Evolutionary conservation across 2,329 filamentous ascomycete species (phyloP), one percentile per base, ranked within the genome.

Genomic region (Tolypocladium ovalisporum): DNA sequence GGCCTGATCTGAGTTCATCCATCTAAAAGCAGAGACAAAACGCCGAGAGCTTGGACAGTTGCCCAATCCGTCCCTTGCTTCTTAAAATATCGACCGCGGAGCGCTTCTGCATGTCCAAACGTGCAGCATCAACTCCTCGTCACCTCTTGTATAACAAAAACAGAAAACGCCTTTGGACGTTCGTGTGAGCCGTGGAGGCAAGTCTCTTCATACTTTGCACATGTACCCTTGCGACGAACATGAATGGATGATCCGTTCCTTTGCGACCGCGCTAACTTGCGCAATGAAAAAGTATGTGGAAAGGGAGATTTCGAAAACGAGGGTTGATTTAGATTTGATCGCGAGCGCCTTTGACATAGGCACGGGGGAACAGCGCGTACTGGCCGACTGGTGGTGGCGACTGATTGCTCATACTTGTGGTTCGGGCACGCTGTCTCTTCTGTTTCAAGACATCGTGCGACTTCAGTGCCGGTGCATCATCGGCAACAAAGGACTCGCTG

Each of bases 291-390:
- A 29, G 15, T 19, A 3, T 27, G 29, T 32, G 19, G 3, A 40
- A 53, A 29, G n/a, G 8, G 22, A 52, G 22, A 52, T 19, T 19
- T 37, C n/a, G 12, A 39, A 54, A 29, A 17, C 19, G 35, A 36
- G 17, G 5, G 35, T 27, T 27, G 24, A 27, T 17, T 29, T 63
- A 74, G 51, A 74, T 70, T 17, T 67, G 66, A 55, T 71, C 68
- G 29, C 68, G 66, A 27, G 62, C 66, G 12, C 62, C 63, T 62
- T 70, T 72, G 47, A 66, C 60, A 37, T 67, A 65, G 53, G 64
- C 60, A n/a, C 70, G 69, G 22, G 77, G 76, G 60, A 78, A 79
- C 17, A 77, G 66, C 42, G 73, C 73, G 61, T 77, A 80, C 60
- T 76, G 76, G 24, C 74, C 76, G n/a, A 76, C 70, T 12, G 75